Evolutionary conservation across 257 asterid species (phyloP).

Genomic region (Solanum bukasovii): DNA sequence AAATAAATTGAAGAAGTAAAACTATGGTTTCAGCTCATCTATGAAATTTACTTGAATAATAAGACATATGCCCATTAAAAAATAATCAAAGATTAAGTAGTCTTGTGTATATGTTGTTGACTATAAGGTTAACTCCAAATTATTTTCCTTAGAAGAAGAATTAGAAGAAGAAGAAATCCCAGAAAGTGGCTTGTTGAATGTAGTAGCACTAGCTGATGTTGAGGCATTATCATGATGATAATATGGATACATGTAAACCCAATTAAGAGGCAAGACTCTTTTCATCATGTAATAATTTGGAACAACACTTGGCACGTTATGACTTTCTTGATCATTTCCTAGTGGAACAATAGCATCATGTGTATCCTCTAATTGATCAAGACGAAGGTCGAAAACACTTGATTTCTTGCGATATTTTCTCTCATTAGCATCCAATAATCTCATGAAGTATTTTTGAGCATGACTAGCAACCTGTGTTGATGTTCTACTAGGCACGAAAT

Average conservation of each 20-base stretch:
- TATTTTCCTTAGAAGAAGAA: neutral
- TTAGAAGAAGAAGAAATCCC: neutral
- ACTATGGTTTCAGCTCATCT: neutral
- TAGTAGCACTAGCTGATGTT: neutral
- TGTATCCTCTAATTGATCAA: neutral
- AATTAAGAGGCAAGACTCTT: neutral
- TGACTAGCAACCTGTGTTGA: neutral
- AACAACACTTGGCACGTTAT: neutral
- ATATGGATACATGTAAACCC: neutral
- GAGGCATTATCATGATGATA: neutral
- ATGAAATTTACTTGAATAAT: neutral
- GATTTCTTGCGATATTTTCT: neutral
- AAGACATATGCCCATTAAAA: neutral
- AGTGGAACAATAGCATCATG: neutral
- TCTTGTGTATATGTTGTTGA: neutral
- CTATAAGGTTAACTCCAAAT: neutral
- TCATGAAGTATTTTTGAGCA: neutral
- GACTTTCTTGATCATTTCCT: neutral
- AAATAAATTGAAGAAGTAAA: neutral
- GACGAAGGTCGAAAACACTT: neutral
- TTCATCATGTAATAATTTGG: neutral
- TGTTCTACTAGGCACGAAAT: neutral
- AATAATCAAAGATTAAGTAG: neutral
- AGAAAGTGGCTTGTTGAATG: neutral
- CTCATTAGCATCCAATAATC: neutral